These are phyloP conservation scores for Rhodamnia rubescens DNA, from an alignment of 345 rosid species.

Conservation along the genomic window DNA sequence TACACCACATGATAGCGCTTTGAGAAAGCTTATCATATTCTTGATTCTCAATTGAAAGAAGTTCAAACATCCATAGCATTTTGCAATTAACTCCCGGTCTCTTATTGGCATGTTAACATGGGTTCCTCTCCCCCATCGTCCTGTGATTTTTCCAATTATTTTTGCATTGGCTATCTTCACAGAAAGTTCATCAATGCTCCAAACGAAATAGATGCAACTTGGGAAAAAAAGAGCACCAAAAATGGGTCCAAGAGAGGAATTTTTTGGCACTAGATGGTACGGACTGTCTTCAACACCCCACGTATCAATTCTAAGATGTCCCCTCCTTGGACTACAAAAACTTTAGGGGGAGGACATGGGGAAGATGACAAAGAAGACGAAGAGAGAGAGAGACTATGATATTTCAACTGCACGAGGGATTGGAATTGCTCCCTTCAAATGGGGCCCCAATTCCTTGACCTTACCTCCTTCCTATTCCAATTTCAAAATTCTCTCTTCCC, in stretches of 20 bases:
- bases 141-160: background rate
- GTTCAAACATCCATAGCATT: background rate
- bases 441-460: conserved; percentile 1
- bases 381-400: background rate
- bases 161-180: background rate
- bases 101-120: background rate
- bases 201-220: background rate
- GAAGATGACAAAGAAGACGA: background rate
- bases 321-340: conserved; percentile 2
- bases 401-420: conserved; percentile 1
- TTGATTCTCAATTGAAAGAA: background rate
- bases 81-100: background rate
- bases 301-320: background rate
- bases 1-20: background rate
- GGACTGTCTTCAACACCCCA: background rate
- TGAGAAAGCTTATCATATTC: background rate
- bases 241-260: background rate
- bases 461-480: background rate
- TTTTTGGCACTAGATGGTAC: background rate
- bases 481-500: background rate
- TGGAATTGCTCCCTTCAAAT: background rate
- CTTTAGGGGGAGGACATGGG: background rate
- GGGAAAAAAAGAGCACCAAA: background rate
- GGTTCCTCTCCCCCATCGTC: background rate
- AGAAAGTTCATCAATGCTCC: background rate